Percentiles rank a stretch among this genome's conserved stretches.
These are phyloP conservation scores for Yarrowia sp. DNA, from an alignment of 805 yeast genomes.

Conservation along the genomic window DNA sequence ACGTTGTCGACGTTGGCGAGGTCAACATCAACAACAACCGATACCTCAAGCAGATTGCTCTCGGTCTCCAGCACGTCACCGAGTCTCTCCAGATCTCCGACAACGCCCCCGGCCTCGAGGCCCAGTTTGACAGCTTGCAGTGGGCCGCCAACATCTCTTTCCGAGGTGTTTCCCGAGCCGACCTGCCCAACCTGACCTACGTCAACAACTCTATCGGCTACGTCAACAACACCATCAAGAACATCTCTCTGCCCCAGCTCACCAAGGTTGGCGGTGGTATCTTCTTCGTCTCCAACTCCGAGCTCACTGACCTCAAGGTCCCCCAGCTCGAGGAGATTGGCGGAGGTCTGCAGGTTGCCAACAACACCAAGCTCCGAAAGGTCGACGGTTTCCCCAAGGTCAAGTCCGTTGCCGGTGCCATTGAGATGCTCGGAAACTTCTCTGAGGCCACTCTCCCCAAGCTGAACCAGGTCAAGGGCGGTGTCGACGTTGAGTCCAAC, in stretches of 20 bases:
- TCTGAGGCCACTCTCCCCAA: constrained; percentile 70
- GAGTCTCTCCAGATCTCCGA: constrained; percentile 72
- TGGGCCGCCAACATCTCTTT: constrained; percentile 88
- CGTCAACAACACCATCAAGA: constrained; percentile 60
- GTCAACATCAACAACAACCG: constrained; percentile 85
- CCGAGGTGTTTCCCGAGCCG: constrained; percentile 72
- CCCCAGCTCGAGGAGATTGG: constrained; percentile 68
- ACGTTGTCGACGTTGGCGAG: constrained; percentile 38
- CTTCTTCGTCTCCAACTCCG: constrained; percentile 67
- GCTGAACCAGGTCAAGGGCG: constrained; percentile 83
- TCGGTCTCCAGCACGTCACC: constrained; percentile 69
- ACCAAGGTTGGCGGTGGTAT: constrained; percentile 74
- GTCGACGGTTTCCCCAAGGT: constrained; percentile 74
- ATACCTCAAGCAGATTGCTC: constrained; percentile 60
- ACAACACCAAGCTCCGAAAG: constrained; percentile 68
- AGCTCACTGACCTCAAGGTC: constrained; percentile 66
- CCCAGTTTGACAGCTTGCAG: constrained; percentile 48
- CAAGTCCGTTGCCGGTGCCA: constrained; percentile 81
- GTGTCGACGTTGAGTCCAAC: constrained; percentile 72
- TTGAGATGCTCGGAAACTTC: constrained; percentile 74
- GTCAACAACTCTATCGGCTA: constrained; percentile 83
- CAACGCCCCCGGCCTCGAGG: constrained; percentile 77
- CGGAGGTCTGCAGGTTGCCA: constrained; percentile 89
- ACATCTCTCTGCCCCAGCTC: constrained; percentile 45
- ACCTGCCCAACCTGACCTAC: constrained; percentile 60